phyloP scores from a whole-genome alignment of 1,284 basidiomycete genomes.

The Ceratobasidium sp. region DNA sequence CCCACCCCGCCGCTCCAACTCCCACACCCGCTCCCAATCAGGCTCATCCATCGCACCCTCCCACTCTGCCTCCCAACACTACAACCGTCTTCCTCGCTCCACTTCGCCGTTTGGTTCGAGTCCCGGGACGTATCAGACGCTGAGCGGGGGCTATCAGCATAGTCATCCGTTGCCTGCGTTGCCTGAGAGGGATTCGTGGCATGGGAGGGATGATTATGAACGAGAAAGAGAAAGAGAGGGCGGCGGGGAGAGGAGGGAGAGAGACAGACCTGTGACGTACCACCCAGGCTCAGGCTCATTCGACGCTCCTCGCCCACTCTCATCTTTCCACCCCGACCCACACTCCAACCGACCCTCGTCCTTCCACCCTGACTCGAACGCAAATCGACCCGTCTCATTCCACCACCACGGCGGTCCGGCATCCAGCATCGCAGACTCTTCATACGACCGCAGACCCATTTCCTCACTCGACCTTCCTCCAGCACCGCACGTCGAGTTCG shows the following conservation, averaged over 20 bases:
- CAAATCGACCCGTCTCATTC: constrained; percentile 5
- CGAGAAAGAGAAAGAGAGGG: too few relatives aligned
- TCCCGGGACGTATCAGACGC: constrained; percentile 26
- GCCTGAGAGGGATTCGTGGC: constrained; percentile 34
- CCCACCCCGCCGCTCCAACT: constrained; percentile 49
- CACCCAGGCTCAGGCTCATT: not conserved
- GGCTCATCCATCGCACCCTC: constrained; percentile 71
- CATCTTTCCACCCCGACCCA: not conserved
- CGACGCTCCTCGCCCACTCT: constrained; percentile 4
- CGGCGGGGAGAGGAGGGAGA: too few relatives aligned
- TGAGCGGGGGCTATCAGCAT: constrained; percentile 34
- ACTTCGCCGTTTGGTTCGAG: constrained; percentile 4
- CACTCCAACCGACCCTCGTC: constrained; percentile 18
- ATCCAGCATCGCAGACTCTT: too few relatives aligned
- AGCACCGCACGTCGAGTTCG: constrained; percentile 48
- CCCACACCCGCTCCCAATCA: constrained; percentile 55
- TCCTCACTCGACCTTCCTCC: constrained; percentile 21
- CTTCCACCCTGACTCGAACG: not conserved
- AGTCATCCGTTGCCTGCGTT: constrained; percentile 53
- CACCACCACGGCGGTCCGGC: too few relatives aligned
- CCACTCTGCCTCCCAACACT: constrained; percentile 72
- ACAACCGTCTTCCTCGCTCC: not conserved
- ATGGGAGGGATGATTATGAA: constrained; percentile 5
- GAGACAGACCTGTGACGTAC: constrained; percentile 7
- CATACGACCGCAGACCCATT: constrained; percentile 8